phyloP scores from a whole-genome alignment of 177 flowering plant species.

The Vitis hybrid region DNA sequence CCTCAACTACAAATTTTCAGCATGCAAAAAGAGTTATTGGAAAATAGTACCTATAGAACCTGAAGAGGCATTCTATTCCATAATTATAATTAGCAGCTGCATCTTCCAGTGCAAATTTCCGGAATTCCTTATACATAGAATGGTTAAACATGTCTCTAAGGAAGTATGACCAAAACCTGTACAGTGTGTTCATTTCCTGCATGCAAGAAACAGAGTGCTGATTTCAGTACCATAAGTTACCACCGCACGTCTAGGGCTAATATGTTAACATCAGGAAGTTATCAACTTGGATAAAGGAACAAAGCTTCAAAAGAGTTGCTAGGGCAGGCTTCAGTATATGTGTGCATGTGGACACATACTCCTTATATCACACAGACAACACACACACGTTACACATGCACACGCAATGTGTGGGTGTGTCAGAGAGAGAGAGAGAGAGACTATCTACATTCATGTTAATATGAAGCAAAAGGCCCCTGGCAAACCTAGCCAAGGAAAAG shows the following conservation, averaged over 20 bases:
- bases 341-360: too few species aligned
- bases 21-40: not conserved
- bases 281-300: not conserved
- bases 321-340: too few species aligned
- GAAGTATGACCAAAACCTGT: conserved; percentile 92
- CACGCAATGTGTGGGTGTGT: too few species aligned
- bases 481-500: not conserved
- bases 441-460: too few species aligned
- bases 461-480: too few species aligned
- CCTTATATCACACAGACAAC: too few species aligned
- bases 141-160: conserved; percentile 64
- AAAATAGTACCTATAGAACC: conserved; percentile 77
- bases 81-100: conserved; percentile 84
- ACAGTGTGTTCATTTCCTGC: conserved; percentile 98
- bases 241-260: too few species aligned
- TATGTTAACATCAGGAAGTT: not conserved
- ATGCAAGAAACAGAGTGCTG: conserved; percentile 9
- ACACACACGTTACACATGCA: too few species aligned
- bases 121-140: conserved; percentile 89
- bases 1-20: not conserved
- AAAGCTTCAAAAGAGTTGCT: too few species aligned
- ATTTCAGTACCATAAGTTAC: not conserved
- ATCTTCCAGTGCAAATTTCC: conserved; percentile 81
- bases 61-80: conserved; percentile 92
- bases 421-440: too few species aligned